Percentiles rank a stretch among this genome's conserved stretches.
These are phyloP conservation scores for Emmonsiellopsis sp. DNA, from an alignment of 2,329 filamentous ascomycete genomes.

Conservation along the genomic window DNA sequence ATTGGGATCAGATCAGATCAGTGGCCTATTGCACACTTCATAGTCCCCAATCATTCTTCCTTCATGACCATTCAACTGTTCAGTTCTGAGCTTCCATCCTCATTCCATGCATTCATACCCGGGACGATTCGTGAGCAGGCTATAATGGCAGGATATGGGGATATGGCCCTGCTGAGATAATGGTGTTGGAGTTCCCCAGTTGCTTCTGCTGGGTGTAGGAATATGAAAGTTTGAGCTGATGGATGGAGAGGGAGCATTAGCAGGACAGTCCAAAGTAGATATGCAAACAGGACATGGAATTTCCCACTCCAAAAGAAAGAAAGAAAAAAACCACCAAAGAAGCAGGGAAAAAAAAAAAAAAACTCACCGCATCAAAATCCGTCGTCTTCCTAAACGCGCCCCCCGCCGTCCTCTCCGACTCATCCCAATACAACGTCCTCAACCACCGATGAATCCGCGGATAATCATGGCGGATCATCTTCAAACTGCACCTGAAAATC, in stretches of 20 bases:
- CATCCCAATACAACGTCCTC: constrained; percentile 38
- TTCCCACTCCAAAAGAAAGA: background rate
- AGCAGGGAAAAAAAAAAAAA: too few species aligned
- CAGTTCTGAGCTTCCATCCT: too few species aligned
- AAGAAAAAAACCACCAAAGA: background rate
- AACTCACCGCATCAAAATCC: constrained; percentile 30
- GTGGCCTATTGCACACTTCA: too few species aligned
- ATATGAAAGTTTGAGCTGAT: constrained; percentile 21
- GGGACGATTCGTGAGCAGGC: background rate
- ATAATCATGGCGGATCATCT: constrained; percentile 54
- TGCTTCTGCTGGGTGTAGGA: constrained; percentile 12
- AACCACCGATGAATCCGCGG: constrained; percentile 39
- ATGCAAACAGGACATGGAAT: background rate
- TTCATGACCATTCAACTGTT: too few species aligned
- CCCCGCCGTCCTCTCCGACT: constrained; percentile 30
- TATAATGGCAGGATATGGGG: constrained; percentile 18
- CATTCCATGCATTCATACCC: background rate
- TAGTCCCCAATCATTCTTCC: too few species aligned
- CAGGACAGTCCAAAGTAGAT: background rate
- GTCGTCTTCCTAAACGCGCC: constrained; percentile 37
- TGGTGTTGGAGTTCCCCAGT: constrained; percentile 13
- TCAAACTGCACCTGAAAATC: constrained; percentile 66
- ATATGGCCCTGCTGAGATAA: constrained; percentile 19
- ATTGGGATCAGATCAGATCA: too few species aligned
- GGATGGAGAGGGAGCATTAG: background rate